Conservation (phyloP, 2,329 filamentous ascomycete species). For the Cercospora janseana region DNA sequence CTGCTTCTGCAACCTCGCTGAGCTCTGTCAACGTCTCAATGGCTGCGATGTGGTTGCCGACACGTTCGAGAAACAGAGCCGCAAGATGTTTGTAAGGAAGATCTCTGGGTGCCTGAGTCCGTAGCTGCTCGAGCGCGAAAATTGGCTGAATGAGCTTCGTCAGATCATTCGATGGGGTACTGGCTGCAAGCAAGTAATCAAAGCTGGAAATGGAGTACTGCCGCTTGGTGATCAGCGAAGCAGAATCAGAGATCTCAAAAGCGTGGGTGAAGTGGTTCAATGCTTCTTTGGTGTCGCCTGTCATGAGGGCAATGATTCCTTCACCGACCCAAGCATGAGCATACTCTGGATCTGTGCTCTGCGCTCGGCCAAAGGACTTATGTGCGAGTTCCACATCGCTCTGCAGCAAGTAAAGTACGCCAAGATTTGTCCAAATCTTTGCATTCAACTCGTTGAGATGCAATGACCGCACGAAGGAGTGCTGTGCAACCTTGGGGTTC, state of each 20-base stretch:
- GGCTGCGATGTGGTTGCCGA: constrained; percentile 64
- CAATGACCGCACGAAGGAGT: constrained; percentile 88
- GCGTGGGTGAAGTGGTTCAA: constrained; percentile 86
- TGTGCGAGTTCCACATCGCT: constrained; percentile 84
- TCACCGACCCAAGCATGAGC: constrained; percentile 93
- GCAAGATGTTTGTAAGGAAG: constrained; percentile 73
- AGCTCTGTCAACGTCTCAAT: constrained; percentile 64
- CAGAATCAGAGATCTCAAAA: constrained; percentile 84
- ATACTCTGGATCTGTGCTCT: constrained; percentile 92
- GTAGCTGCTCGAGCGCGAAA: constrained; percentile 82
- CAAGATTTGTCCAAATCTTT: constrained; percentile 86
- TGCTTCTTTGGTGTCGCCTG: constrained; percentile 73
- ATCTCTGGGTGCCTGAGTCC: constrained; percentile 67
- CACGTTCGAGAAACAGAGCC: constrained; percentile 78
- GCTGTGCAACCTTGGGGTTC: constrained; percentile 84
- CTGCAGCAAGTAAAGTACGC: constrained; percentile 78
- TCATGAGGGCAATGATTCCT: constrained; percentile 75
- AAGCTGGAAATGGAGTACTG: constrained; percentile 81
- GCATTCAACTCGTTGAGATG: constrained; percentile 83
- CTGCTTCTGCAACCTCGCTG: constrained; percentile 68
- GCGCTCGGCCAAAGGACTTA: constrained; percentile 82
- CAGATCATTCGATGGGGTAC: constrained; percentile 54
- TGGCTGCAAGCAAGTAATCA: constrained; percentile 68
- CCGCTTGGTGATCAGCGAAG: constrained; percentile 68
- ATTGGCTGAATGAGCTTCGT: constrained; percentile 73